Evolutionary conservation across 2,329 filamentous ascomycete species (phyloP), one percentile per base, ranked within the genome.

Genomic region (Fusarium praegraminearum): DNA sequence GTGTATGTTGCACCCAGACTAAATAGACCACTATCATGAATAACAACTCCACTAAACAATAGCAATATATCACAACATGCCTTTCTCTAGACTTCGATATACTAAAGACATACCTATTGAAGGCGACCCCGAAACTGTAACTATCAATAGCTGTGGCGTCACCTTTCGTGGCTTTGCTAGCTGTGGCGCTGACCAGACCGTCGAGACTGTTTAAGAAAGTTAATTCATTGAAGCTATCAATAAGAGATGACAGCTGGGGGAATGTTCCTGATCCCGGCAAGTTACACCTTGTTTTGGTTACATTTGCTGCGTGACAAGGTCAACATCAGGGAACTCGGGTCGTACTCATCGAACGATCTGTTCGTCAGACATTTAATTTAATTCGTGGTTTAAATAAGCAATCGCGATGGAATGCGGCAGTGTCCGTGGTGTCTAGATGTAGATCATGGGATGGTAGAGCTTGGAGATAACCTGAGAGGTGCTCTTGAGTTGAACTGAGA

Each of bases 21-120:
- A 28, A 36, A 35, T 46, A 20, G 24, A 55, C 32, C 30, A 55
- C 24, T 18, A 20, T 51, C 49, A 51, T 51, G 49, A 40, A 50
- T 24, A 33, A 24, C 22, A 28, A 28, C 26, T 51, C 33, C 16
- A 24, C 32, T 50, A 5, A 4, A 18, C 22, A n/a, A 13, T 15
- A 22, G 11, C 28, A 35, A 50, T 26, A 33, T 16, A 33, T 4
- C 18, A 13, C 12, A 22, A 5, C 16, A 18, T 33, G 7, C 43
- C 43, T 6, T 20, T 32, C 11, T 32, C 2, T 8, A 50, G 10
- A 13, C 20, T 49, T 28, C 49, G 20, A 30, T 46, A 28, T 44
- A n/a, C 41, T n/a, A 44, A n/a, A 28, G 7, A 32, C 44, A 46
- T 46, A 30, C 26, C 44, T 30, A 0, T 6, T 7, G 6, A 20